These are phyloP conservation scores for Paraleonurus japonicus DNA, from an alignment of 257 asterid genomes.

Conservation along the genomic window DNA sequence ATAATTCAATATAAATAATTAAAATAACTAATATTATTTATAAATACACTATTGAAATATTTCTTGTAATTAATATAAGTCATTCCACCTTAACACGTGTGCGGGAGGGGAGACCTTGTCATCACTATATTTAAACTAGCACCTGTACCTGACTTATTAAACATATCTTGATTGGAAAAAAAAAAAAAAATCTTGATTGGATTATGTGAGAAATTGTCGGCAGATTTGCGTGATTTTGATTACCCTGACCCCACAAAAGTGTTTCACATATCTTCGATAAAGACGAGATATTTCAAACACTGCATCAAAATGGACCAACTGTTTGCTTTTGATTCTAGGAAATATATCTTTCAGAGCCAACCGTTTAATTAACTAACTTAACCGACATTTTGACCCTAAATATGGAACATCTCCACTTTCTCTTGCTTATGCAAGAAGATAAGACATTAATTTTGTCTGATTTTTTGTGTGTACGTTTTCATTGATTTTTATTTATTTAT, in stretches of 20 bases:
- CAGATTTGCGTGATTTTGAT: not conserved
- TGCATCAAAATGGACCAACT: not conserved
- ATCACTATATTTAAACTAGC: not conserved
- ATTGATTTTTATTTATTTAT: not conserved
- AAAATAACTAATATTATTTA: too few species aligned
- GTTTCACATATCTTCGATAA: not conserved
- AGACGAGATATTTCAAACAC: not conserved
- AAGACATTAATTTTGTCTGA: conserved; percentile 6
- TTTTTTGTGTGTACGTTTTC: too few species aligned
- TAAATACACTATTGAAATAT: too few species aligned
- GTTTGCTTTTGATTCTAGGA: not conserved
- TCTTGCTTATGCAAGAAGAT: not conserved
- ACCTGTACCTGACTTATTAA: not conserved
- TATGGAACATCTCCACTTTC: not conserved
- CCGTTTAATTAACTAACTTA: conserved; percentile 28
- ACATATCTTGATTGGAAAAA: not conserved
- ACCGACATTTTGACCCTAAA: conserved; percentile 25
- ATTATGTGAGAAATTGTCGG: not conserved
- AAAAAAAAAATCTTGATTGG: not conserved
- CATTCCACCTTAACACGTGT: not conserved
- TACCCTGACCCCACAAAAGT: not conserved
- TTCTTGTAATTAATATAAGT: too few species aligned
- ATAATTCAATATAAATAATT: too few species aligned
- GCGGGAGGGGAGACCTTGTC: too few species aligned
- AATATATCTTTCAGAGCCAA: not conserved